These are phyloP conservation scores for Cryphonectria nitschkei DNA, from an alignment of 2,329 filamentous ascomycete genomes.

Conservation along the genomic window DNA sequence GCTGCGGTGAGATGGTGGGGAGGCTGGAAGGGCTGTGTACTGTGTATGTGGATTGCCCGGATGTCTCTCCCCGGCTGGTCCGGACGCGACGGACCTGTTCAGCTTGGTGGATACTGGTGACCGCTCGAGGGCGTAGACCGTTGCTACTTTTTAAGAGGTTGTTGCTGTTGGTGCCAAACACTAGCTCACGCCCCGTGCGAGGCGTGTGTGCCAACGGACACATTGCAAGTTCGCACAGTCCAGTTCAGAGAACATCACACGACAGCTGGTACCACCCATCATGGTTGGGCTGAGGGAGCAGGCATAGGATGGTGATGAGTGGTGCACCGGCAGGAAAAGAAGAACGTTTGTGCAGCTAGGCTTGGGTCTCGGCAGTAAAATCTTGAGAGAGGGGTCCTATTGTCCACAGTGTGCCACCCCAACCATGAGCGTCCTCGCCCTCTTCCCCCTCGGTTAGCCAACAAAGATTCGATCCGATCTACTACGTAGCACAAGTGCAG, in stretches of 20 bases:
- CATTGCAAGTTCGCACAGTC: neutral
- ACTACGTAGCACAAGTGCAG: neutral
- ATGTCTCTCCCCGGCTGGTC: neutral
- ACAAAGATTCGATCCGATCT: neutral
- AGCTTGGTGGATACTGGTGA: neutral
- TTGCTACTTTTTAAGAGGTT: neutral
- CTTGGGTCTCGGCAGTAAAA: neutral
- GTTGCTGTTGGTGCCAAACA: conserved; percentile 3
- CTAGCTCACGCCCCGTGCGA: neutral
- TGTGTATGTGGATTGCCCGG: neutral
- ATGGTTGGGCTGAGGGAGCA: neutral
- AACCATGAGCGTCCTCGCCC: neutral
- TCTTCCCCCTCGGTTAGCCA: neutral
- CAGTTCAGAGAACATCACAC: neutral
- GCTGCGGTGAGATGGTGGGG: conserved; percentile 9
- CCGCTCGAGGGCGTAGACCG: neutral
- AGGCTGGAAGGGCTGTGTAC: neutral
- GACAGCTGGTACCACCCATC: neutral
- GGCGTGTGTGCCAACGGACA: neutral
- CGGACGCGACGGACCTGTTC: neutral
- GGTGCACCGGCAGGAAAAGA: neutral
- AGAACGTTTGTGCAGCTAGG: neutral
- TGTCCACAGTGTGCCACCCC: neutral
- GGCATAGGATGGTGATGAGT: neutral
- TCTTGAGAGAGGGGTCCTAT: neutral